A percentile compares a stretch with the other conserved stretches of the same genome.
Conservation (phyloP, 148 eudicot species). For the Amaranthus cruentus region DNA sequence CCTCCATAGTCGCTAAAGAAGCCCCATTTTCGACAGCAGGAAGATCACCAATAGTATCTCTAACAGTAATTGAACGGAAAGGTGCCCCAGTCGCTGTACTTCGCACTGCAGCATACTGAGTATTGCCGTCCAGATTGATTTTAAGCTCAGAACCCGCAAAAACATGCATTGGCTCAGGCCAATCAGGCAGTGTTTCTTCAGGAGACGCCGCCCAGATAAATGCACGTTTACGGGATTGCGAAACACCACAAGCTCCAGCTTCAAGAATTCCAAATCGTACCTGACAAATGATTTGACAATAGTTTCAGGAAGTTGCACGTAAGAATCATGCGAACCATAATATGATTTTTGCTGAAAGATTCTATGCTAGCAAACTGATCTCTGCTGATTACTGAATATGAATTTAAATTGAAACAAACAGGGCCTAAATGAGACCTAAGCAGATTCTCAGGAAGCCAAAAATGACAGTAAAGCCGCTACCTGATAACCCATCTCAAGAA, state of each 20-base stretch:
- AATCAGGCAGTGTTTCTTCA: slow-evolving; percentile 78
- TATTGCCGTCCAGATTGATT: slow-evolving; percentile 39
- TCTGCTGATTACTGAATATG: no score
- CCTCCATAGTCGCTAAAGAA: slow-evolving; percentile 57
- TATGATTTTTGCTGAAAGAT: no score
- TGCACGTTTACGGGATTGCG: slow-evolving; percentile 94
- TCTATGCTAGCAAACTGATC: no score
- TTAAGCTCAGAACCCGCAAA: slow-evolving; percentile 83
- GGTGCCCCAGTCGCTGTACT: slow-evolving; percentile 92
- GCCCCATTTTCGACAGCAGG: slow-evolving; percentile 90
- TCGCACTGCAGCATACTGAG: slow-evolving; percentile 75
- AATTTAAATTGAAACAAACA: no score
- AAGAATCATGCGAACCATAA: background rate
- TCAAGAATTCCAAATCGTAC: slow-evolving; percentile 97
- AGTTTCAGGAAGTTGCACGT: background rate
- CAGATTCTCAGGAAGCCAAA: background rate
- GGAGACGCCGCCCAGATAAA: slow-evolving; percentile 99
- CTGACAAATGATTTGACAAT: slow-evolving; percentile 30
- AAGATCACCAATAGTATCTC: slow-evolving; percentile 97
- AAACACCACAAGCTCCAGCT: slow-evolving; percentile 94
- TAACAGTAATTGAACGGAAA: slow-evolving; percentile 85
- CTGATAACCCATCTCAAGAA: slow-evolving; percentile 93
- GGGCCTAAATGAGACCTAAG: no score
- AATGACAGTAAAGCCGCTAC: slow-evolving; percentile 23
- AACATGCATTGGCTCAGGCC: slow-evolving; percentile 99